Conservation (phyloP, 179 eudicot genomes). For the Pouteria campechiana region DNA sequence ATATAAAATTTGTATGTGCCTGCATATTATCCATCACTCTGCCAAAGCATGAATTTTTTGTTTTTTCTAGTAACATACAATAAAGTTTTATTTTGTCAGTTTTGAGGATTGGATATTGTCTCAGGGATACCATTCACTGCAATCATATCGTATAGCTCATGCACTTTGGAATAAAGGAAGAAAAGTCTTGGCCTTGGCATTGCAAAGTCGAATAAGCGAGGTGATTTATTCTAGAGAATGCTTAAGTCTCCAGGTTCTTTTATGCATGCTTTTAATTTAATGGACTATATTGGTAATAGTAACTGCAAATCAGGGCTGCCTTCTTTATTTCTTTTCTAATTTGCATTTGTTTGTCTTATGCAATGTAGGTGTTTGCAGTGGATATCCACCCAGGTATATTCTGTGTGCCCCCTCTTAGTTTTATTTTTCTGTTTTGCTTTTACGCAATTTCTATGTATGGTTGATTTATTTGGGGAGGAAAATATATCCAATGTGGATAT, state of each 20-base stretch:
- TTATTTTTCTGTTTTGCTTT: neutral
- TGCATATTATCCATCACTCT: too few species aligned
- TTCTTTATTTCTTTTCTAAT: slow-evolving; percentile 4
- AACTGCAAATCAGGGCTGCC: neutral
- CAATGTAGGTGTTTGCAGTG: slow-evolving; percentile 46
- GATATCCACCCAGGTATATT: slow-evolving; percentile 58
- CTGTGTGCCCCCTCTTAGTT: neutral
- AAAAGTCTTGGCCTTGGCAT: slow-evolving; percentile 42
- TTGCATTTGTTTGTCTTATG: neutral
- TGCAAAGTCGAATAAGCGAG: slow-evolving; percentile 67
- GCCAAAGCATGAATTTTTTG: too few species aligned
- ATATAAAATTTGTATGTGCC: too few species aligned
- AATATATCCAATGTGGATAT: too few species aligned
- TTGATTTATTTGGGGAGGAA: too few species aligned
- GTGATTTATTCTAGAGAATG: too few species aligned
- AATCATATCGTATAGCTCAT: slow-evolving; percentile 52
- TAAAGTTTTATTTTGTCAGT: neutral
- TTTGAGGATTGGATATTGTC: neutral
- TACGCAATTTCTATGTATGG: neutral
- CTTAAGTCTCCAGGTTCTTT: too few species aligned
- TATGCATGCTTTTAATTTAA: neutral
- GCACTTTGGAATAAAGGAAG: slow-evolving; percentile 53
- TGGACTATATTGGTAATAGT: neutral
- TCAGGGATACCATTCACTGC: slow-evolving; percentile 56
- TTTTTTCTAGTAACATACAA: too few species aligned